Conservation (phyloP, 2,329 filamentous ascomycete species). For the Cladobotryum protrusum region DNA sequence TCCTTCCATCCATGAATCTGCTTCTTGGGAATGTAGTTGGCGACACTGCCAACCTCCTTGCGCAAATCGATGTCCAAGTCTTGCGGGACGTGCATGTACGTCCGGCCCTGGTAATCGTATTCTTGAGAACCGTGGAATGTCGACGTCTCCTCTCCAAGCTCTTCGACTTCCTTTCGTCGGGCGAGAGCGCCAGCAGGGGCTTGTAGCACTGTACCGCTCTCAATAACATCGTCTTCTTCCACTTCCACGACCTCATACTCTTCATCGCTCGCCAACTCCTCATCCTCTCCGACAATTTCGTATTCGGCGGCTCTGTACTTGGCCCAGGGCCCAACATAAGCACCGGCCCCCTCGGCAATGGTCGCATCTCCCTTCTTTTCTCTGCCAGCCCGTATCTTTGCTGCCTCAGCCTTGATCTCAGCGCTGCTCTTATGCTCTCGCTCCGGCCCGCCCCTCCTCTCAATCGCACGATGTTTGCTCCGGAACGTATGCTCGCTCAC, state of each 20-base stretch:
- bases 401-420: slow-evolving; percentile 64
- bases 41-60: slow-evolving; percentile 71
- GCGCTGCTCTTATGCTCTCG: slow-evolving; percentile 48
- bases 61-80: slow-evolving; percentile 80
- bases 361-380: slow-evolving; percentile 81
- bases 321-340: slow-evolving; percentile 95
- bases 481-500: slow-evolving; percentile 90
- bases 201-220: slow-evolving; percentile 55
- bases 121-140: slow-evolving; percentile 78
- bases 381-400: slow-evolving; percentile 62
- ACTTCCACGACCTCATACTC: slow-evolving; percentile 74
- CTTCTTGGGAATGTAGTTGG: slow-evolving; percentile 95
- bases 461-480: slow-evolving; percentile 76
- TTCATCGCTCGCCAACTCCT: slow-evolving; percentile 70
- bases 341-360: slow-evolving; percentile 76
- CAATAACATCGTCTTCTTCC: slow-evolving; percentile 63
- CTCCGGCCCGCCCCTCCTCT: slow-evolving; percentile 55
- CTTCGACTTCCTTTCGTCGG: slow-evolving; percentile 52
- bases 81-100: slow-evolving; percentile 95
- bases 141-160: slow-evolving; percentile 67
- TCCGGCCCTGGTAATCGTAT: slow-evolving; percentile 89
- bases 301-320: slow-evolving; percentile 68
- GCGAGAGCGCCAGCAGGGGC: slow-evolving; percentile 50
- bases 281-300: slow-evolving; percentile 66
- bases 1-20: slow-evolving; percentile 83